These are phyloP conservation scores for Beauveria asiatica DNA, from an alignment of 2,329 filamentous ascomycete species.

Conservation along the genomic window DNA sequence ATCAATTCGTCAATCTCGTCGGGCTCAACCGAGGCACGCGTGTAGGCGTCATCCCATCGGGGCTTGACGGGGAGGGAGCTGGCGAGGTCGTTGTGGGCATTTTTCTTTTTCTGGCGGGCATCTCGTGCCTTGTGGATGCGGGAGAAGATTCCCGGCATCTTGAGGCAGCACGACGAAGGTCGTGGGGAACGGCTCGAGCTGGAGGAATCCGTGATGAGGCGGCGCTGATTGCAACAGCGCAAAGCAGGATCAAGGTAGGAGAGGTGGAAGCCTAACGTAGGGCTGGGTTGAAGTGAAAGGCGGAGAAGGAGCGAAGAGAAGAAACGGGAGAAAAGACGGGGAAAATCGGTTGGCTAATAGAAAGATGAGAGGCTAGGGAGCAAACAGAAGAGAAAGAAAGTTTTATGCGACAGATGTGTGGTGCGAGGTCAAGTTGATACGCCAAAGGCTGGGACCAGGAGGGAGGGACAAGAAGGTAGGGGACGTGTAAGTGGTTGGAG, in stretches of 20 bases:
- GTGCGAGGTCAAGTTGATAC: slow-evolving; percentile 1
- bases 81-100: slow-evolving; percentile 39
- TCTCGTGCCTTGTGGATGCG: slow-evolving; percentile 45
- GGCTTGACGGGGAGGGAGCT: slow-evolving; percentile 57
- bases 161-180: slow-evolving; percentile 16
- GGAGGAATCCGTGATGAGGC: neutral
- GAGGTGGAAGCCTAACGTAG: neutral
- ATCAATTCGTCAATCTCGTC: slow-evolving; percentile 88
- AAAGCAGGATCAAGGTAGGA: neutral
- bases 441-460: slow-evolving; percentile 1
- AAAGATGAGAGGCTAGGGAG: neutral
- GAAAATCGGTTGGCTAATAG: neutral
- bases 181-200: neutral
- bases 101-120: slow-evolving; percentile 64
- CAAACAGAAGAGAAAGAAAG: neutral
- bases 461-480: neutral
- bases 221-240: slow-evolving; percentile 1
- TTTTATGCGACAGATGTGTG: neutral
- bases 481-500: slow-evolving; percentile 11
- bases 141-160: slow-evolving; percentile 52
- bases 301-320: neutral
- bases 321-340: neutral
- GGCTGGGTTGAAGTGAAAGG: neutral
- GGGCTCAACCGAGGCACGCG: slow-evolving; percentile 70
- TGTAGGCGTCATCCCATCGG: slow-evolving; percentile 82